Evolutionary conservation across 345 rosid genomes (phyloP).

Genomic region (Citrus sp.): DNA sequence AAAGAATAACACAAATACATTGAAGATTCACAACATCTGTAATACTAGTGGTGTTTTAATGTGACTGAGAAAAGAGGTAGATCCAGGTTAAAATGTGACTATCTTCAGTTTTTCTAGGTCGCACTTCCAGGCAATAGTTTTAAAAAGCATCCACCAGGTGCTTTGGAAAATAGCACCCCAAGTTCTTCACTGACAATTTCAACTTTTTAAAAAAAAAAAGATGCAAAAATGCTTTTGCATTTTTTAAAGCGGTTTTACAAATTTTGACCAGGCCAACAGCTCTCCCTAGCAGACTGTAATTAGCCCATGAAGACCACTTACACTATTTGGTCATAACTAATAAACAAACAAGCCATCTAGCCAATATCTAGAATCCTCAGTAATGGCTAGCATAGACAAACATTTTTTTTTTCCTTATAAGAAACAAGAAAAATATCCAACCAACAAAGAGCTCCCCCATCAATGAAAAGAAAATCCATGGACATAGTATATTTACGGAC

Average conservation of each 20-base stretch:
- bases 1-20: background rate
- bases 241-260: background rate
- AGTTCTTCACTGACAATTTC: background rate
- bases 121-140: background rate
- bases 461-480: background rate
- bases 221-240: background rate
- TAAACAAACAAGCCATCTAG: background rate
- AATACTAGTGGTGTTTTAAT: background rate
- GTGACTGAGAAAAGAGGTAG: background rate
- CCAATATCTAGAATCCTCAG: background rate
- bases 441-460: background rate
- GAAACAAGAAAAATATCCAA: background rate
- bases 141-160: background rate
- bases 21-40: background rate
- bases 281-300: background rate
- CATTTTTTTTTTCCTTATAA: background rate
- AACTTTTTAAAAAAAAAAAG: background rate
- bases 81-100: background rate
- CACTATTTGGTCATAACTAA: background rate
- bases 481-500: background rate
- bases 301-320: background rate
- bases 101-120: background rate
- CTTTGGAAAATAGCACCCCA: background rate
- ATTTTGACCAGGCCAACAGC: background rate
- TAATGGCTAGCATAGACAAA: background rate